phyloP scores from a whole-genome alignment of 108 stramenopile species.

The Cyclotella baltica region DNA sequence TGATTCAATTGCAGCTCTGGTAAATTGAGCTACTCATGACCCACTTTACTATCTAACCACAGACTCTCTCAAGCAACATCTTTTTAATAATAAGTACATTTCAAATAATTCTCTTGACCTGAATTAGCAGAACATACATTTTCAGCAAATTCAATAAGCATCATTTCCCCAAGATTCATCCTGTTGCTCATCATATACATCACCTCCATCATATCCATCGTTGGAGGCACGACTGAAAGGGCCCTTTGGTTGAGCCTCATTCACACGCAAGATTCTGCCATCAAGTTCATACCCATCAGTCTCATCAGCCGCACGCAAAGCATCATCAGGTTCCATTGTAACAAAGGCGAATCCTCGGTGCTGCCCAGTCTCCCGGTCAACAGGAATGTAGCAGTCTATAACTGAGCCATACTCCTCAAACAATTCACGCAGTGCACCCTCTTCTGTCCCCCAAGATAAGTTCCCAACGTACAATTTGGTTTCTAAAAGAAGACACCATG shows the following conservation, averaged over 20 bases:
- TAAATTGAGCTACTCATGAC: too few species aligned
- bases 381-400: constrained; percentile 85
- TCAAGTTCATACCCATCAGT: constrained; percentile 87
- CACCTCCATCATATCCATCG: constrained; percentile 43
- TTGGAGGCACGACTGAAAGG: constrained; percentile 39
- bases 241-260: constrained; percentile 87
- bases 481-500: constrained; percentile 44
- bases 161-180: constrained; percentile 52
- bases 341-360: constrained; percentile 92
- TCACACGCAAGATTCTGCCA: constrained; percentile 87
- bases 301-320: constrained; percentile 77
- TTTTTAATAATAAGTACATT: neutral
- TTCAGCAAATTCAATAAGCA: constrained; percentile 25
- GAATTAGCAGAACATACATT: neutral
- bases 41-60: too few species aligned
- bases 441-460: constrained; percentile 87
- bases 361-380: constrained; percentile 83
- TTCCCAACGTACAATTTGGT: constrained; percentile 93
- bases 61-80: too few species aligned
- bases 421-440: constrained; percentile 72
- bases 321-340: constrained; percentile 87
- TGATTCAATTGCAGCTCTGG: too few species aligned
- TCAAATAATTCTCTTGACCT: neutral
- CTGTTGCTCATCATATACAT: constrained; percentile 31
- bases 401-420: constrained; percentile 90